Conservation (phyloP, 495 filamentous ascomycete genomes). For the Alectoria sarmentosa region DNA sequence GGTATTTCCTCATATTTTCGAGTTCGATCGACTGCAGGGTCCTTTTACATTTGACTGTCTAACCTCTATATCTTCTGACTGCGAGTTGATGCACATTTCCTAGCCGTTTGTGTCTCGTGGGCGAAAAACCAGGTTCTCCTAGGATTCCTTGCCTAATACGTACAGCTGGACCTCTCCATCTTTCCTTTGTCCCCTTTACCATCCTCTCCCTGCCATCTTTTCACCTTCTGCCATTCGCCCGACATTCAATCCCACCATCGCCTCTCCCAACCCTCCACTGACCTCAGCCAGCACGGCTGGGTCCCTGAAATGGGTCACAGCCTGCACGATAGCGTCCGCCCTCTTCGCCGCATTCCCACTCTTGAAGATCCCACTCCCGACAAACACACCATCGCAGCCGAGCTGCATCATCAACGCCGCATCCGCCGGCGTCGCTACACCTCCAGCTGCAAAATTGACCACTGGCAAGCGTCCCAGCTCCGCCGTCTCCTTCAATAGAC, state of each 20-base stretch:
- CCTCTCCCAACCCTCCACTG: slow-evolving; percentile 78
- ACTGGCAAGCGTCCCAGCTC: slow-evolving; percentile 84
- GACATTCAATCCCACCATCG: slow-evolving; percentile 92
- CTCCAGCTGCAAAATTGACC: slow-evolving; percentile 98
- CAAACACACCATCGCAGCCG: slow-evolving; percentile 96
- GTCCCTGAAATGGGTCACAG: slow-evolving; percentile 82
- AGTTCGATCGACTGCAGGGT: background rate
- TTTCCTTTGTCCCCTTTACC: slow-evolving; percentile 45
- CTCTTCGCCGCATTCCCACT: slow-evolving; percentile 78
- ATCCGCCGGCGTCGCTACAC: slow-evolving; percentile 92
- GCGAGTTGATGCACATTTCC: background rate
- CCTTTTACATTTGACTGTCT: background rate
- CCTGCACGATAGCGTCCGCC: slow-evolving; percentile 90
- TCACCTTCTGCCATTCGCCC: slow-evolving; percentile 62
- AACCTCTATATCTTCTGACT: background rate
- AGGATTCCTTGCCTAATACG: background rate
- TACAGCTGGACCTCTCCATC: background rate
- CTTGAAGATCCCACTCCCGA: slow-evolving; percentile 97
- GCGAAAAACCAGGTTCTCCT: background rate
- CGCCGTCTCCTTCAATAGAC: slow-evolving; percentile 76
- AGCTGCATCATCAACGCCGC: slow-evolving; percentile 99
- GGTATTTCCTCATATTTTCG: background rate
- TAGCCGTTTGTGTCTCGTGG: background rate
- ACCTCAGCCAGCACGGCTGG: slow-evolving; percentile 82
- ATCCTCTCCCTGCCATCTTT: slow-evolving; percentile 81